phyloP scores from a whole-genome alignment of 2,329 filamentous ascomycete species.

The Fusarium heterosporum region DNA sequence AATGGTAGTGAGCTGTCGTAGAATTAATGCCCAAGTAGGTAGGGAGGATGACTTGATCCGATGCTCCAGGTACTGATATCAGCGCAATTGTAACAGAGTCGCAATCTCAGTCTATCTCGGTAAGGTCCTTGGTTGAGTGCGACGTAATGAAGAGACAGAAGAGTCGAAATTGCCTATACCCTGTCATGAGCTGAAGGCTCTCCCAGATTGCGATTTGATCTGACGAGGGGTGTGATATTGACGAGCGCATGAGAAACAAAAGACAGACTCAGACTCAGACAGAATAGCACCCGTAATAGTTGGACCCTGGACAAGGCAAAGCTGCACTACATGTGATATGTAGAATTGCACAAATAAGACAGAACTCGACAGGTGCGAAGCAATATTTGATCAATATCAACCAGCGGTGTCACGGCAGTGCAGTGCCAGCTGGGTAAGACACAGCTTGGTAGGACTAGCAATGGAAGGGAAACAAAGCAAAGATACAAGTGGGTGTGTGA shows the following conservation, averaged over 20 bases:
- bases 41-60: constrained; percentile 17
- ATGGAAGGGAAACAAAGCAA: constrained; percentile 22
- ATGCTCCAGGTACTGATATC: constrained; percentile 16
- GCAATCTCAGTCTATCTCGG: constrained; percentile 8
- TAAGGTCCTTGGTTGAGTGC: constrained; percentile 18
- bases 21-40: constrained; percentile 26
- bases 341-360: constrained; percentile 22
- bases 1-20: constrained; percentile 35
- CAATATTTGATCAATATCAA: constrained; percentile 28
- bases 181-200: constrained; percentile 12
- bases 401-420: constrained; percentile 14
- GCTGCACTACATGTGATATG: constrained; percentile 23
- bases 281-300: constrained; percentile 27
- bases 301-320: constrained; percentile 27
- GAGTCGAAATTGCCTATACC: constrained; percentile 18
- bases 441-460: constrained; percentile 1
- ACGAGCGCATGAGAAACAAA: constrained; percentile 13
- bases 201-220: constrained; percentile 28
- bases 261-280: constrained; percentile 6
- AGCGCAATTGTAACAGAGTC: constrained; percentile 22
- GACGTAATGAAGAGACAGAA: constrained; percentile 14
- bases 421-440: background rate
- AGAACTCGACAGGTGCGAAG: constrained; percentile 18
- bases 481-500: constrained; percentile 15
- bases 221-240: constrained; percentile 33